phyloP scores from a whole-genome alignment of 305 asterid species.

The Fraxinus nigra region DNA sequence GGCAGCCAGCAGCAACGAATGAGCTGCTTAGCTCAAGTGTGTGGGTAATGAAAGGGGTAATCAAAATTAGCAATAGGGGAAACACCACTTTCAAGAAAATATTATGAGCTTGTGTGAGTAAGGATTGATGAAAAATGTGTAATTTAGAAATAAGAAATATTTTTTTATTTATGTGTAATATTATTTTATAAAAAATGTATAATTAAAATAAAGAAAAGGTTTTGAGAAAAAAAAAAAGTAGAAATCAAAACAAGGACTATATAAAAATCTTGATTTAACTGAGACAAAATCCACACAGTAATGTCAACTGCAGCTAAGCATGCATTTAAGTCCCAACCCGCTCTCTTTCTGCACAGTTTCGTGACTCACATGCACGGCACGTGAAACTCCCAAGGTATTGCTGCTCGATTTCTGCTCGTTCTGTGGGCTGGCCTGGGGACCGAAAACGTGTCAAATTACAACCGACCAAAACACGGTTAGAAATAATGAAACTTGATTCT shows the following conservation, averaged over 20 bases:
- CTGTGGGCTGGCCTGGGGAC: not conserved
- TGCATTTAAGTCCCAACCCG: slow-evolving; percentile 39
- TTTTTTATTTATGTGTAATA: no score
- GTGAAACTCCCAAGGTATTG: slow-evolving; percentile 21
- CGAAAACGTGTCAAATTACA: not conserved
- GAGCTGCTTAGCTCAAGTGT: slow-evolving; percentile 51
- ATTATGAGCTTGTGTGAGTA: not conserved
- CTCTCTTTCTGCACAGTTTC: slow-evolving; percentile 20
- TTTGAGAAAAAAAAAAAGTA: no score
- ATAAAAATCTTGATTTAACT: slow-evolving; percentile 29
- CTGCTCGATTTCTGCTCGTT: not conserved
- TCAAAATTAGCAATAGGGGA: slow-evolving; percentile 46
- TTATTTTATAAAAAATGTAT: no score
- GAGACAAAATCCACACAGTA: slow-evolving; percentile 2
- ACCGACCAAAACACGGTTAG: not conserved
- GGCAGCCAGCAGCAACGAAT: slow-evolving; percentile 84
- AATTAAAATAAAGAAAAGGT: no score
- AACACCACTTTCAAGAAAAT: slow-evolving; percentile 43
- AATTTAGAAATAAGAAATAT: no score
- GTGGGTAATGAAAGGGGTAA: slow-evolving; percentile 67
- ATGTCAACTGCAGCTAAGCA: slow-evolving; percentile 23
- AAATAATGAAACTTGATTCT: not conserved
- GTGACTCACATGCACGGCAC: slow-evolving; percentile 41
- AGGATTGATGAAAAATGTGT: no score
- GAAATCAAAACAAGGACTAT: not conserved